Base-by-base conservation (phyloP, 73 alveolate species). In the Paramecium biaurelia region DNA sequence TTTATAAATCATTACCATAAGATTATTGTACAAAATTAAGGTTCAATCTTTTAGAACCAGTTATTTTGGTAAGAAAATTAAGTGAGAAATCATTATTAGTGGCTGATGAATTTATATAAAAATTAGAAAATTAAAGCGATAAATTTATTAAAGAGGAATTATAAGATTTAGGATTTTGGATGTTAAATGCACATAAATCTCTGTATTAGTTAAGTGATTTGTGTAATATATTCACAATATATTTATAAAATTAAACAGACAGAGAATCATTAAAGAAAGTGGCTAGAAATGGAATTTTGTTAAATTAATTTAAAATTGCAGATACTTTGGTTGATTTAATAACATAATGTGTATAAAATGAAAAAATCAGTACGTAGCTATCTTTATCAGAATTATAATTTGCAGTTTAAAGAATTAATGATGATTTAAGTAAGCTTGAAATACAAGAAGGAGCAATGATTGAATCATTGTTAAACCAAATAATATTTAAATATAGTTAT, bases 111-210 rank as follows among this genome's bases (percentile, higher is more conserved):
- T 79, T 79, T 15, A 20, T 79, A 43, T 42, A 0, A 38, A 3
- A 38, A 42, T 9, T 43, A 20, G 76, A 79, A 43, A 43, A 20
- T 43, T 42, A 20, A 11, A 21, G 89, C 11, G 90, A 79, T 23
- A 42, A 43, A 45, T 79, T 79, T 9, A 79, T 79, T 3, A 79
- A 24, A 45, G 90, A 79, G 21, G 76, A 1, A n/a, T 37, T 14
- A 18, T 47, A 79, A 23, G 90, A 43, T 7, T 79, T 42, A 79
- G 90, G 63, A 42, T 43, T 79, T 11, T 79, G 90, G 90, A 43
- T 23, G 74, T 45, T 45, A 43, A 41, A 43, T 1, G 43, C 59
- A 18, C 53, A 72, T 79, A 79, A 79, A 32, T n/a, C 34, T 3
- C 56, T 79, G 1, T 37, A 2, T 42, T 7, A 41, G 28, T 79